Evolutionary conservation across 2,329 filamentous ascomycete genomes (phyloP), one percentile per base, ranked within the genome.

Genomic region (Colletotrichum spaethianum): DNA sequence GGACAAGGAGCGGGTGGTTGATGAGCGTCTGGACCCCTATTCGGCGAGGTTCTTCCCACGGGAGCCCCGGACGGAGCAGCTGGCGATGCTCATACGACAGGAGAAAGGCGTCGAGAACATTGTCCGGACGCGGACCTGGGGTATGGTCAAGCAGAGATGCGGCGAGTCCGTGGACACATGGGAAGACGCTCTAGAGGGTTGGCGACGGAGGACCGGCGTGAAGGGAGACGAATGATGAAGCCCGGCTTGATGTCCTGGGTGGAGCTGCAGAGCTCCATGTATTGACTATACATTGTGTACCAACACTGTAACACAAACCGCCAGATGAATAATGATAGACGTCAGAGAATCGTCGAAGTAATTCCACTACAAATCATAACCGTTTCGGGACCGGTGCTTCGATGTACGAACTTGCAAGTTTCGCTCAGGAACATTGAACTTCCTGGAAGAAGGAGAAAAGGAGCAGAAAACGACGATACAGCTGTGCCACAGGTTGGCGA

Each of bases 1-100:
- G 76, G 91, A 93, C 74, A 87, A 92, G 59, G 92, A 96, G 78
- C 86, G 91, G 63, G 87, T 96, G 0, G 91, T 98, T 5, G 90
- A 98, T 80, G 96, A 98, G 83, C 87, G 96, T 67, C 81, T 98
- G 70, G 96, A 99, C 84, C 96, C 96, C 2, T 99, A 99, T 80
- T 95, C 93, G 12, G 93, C 87, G 8, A 87, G 96, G 31, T 97
- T 94, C 80, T 96, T 96, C 76, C 91, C 93, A 0, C 84, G 86
- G 63, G 95, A 98, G 83, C 88, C 93, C 18, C 88, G 95, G 74
- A 96, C 95, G 0, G 93, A 98, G 82, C 89, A 88, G 60, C 81
- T 99, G 73, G 95, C 94, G 12, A 87, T 86, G 52, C 79, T 95
- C 63, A 84, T 97, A 70, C 87, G 93, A 76, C 93, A 93, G 79